Evolutionary conservation across 2,329 filamentous ascomycete genomes (phyloP).

Genomic region (Alternaria incomplexa): DNA sequence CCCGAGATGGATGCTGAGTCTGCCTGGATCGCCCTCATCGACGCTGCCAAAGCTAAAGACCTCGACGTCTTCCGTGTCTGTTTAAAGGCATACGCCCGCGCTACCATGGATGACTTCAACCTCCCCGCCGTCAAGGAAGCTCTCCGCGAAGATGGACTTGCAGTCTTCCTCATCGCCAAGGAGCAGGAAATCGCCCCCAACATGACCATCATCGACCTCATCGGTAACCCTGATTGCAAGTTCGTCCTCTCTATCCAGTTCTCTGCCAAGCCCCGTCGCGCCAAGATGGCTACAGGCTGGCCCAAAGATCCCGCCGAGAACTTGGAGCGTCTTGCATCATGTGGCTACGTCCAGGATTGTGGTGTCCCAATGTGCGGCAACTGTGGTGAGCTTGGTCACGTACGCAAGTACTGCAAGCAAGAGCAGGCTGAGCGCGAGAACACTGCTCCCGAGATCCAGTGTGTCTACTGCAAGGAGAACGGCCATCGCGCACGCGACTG

Average conservation of each 20-base stretch:
- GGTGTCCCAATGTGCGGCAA: conserved; percentile 67
- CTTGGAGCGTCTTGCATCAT: conserved; percentile 67
- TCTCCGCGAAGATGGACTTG: conserved; percentile 56
- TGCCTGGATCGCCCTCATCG: conserved; percentile 58
- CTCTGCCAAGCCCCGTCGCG: conserved; percentile 60
- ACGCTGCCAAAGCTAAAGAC: conserved; percentile 57
- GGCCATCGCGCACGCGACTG: conserved; percentile 76
- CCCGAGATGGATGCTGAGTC: conserved; percentile 56
- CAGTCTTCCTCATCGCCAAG: conserved; percentile 60
- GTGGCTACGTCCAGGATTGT: conserved; percentile 67
- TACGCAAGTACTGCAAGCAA: conserved; percentile 62
- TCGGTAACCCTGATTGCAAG: conserved; percentile 66
- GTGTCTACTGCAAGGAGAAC: conserved; percentile 67
- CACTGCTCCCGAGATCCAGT: conserved; percentile 59
- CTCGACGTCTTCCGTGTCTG: conserved; percentile 56
- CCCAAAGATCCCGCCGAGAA: conserved; percentile 66
- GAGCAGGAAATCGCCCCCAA: conserved; percentile 52
- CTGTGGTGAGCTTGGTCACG: conserved; percentile 70
- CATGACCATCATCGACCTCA: conserved; percentile 59
- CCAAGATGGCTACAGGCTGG: conserved; percentile 63
- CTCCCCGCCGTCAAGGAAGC: conserved; percentile 58
- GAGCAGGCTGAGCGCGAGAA: conserved; percentile 59
- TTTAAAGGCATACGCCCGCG: conserved; percentile 58
- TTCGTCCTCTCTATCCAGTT: conserved; percentile 70
- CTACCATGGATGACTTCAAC: conserved; percentile 47